Conservation (phyloP, 805 yeast genomes). For the Brettanomyces sp. region DNA sequence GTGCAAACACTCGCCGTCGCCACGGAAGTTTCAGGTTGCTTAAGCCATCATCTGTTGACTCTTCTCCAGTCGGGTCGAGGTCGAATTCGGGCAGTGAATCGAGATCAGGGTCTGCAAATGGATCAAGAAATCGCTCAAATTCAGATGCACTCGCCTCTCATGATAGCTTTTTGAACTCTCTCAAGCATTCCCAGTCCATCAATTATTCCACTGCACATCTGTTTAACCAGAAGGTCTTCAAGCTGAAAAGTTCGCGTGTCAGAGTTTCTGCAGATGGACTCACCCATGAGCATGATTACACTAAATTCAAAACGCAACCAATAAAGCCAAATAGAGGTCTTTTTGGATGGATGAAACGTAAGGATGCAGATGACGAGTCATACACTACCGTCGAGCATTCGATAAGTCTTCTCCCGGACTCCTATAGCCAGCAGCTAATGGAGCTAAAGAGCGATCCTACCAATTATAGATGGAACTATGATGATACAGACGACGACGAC, state of each 20-base stretch:
- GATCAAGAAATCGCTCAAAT: conserved; percentile 11
- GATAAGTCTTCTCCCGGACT: conserved; percentile 27
- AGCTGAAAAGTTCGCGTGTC: conserved; percentile 21
- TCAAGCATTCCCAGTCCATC: conserved; percentile 21
- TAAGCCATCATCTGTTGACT: background rate
- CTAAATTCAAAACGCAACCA: conserved; percentile 24
- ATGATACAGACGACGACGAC: conserved; percentile 24
- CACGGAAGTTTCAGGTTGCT: background rate
- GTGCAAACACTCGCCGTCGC: background rate
- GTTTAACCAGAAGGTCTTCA: conserved; percentile 15
- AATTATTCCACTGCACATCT: conserved; percentile 15
- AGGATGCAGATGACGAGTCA: conserved; percentile 21
- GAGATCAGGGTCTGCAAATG: background rate
- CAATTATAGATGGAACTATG: conserved; percentile 30
- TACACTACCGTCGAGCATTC: conserved; percentile 23
- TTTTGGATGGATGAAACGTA: conserved; percentile 25
- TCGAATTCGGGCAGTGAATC: conserved; percentile 7
- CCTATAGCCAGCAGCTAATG: conserved; percentile 25
- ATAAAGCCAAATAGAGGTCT: conserved; percentile 19
- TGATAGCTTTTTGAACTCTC: conserved; percentile 4
- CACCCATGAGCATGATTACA: conserved; percentile 26
- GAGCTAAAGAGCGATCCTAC: conserved; percentile 27
- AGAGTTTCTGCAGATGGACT: conserved; percentile 22
- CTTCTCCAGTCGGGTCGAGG: conserved; percentile 15
- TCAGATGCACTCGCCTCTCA: conserved; percentile 7